Base-by-base conservation (phyloP, 352 stramenopile genomes). In the Peronospora destructor region DNA sequence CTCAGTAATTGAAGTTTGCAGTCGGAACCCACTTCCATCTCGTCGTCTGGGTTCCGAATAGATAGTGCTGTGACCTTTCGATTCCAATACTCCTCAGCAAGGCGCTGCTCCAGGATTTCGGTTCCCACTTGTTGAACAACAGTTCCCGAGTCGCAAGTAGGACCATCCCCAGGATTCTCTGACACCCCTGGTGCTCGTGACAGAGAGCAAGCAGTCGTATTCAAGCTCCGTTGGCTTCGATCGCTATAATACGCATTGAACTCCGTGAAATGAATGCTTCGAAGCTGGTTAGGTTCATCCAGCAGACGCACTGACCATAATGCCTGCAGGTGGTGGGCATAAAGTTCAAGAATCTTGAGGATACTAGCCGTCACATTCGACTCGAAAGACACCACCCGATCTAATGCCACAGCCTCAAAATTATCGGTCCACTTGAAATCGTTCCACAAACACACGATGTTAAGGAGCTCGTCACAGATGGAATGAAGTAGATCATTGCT, bases 211-310 rank as follows among this genome's bases (percentile, higher is more conserved):
- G 34, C 5, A 28, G 23, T 45, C 33, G 53, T 40, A 34, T 47
- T 66, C 39, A 66, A 42, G 48, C 61, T 54, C 4, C 53, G 52
- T 53, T 64, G 64, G 16, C 47, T 71, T 58, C 58, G 56, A 45
- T 86, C 73, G 19, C 73, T 79, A 28, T 88, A 88, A 42, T 88
- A 88, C 13, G 75, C 71, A 47, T 88, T 84, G 16, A 82, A 49
- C 19, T 88, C 75, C 10, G 77, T 88, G 26, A 88, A 69, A 34
- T 79, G 75, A 14, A 84, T 51, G n/a, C 53, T 53, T 13, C 49
- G 54, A 14, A 88, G 52, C 43, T 76, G 52, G 0, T 76, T 62
- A 1, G 75, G 73, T 13, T 78, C 59, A 10, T 62, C 56, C n/a
- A 73, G 25, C 11, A 88, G 39, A 1, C 64, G 64, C 13, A 61